Base-by-base conservation (phyloP, 2,329 filamentous ascomycete species). In the Myriosclerotinia curreyana region DNA sequence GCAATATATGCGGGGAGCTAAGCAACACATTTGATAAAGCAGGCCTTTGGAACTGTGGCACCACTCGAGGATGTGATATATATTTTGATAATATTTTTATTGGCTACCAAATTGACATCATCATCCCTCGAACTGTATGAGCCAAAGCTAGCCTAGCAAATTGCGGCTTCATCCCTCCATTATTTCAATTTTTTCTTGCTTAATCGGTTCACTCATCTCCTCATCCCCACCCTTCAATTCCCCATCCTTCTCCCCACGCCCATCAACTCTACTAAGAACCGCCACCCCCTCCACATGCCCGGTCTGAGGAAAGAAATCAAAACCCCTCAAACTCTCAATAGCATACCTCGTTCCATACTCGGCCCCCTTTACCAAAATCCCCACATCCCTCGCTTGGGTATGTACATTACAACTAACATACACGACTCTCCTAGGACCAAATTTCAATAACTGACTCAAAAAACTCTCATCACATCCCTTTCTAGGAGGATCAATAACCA, bases 361-460 rank as follows among this genome's bases (percentile, higher is more conserved):
- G 72, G 85, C 77, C 0, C 93, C 92, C 44, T 88, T 83, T 0
- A 98, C 92, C 72, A 99, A 78, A 66, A 94, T 86, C 0, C 93
- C 95, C 0, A 99, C 87, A 77, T 99, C 95, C 61, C 95, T 81
- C 17, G 95, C 95, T 82, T 98, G 95, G 11, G 94, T 98, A 75
- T 99, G 95, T 69, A 99, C 95, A 73, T 99, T 99, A 73, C 95
- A 99, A 74, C 91, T 96, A 49, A 99, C 94, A 75, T 99, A 99
- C 5, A 96, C 86, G 14, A 99, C 86, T 65, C 95, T 82, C 68
- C 82, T 82, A 0, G 95, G 94, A 0, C 83, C 89, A 72, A 91
- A 97, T 7, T 79, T 77, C 62, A 97, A 79, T 72, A 99, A 77
- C 79, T 99, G 95, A 20, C 80, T 77, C 50, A 99, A 78, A 76